Conservation (phyloP, 805 yeast genomes). For the Candida piceae region DNA sequence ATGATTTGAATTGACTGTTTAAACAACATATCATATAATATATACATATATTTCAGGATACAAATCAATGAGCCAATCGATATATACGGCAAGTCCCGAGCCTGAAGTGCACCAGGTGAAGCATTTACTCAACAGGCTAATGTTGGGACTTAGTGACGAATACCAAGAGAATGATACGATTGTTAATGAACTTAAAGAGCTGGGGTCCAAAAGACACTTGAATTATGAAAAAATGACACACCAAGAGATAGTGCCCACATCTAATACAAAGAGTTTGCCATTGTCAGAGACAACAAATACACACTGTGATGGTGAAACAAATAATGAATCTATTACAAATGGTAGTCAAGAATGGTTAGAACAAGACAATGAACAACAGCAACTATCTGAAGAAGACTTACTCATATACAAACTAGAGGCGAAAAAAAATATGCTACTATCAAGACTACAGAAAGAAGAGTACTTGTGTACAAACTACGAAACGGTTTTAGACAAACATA, state of each 20-base stretch:
- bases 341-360: too few species aligned
- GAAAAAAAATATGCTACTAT: conserved; percentile 23
- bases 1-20: too few species aligned
- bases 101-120: conserved; percentile 16
- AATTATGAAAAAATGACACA: conserved; percentile 6
- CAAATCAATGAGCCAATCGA: conserved; percentile 1
- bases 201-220: conserved; percentile 7
- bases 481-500: conserved; percentile 21
- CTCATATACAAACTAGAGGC: conserved; percentile 18
- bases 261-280: not conserved
- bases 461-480: conserved; percentile 25
- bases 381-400: conserved; percentile 10
- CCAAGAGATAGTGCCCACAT: not conserved
- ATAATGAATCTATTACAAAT: too few species aligned
- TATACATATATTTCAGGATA: too few species aligned
- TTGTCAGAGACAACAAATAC: not conserved
- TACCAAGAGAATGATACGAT: conserved; percentile 19
- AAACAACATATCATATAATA: too few species aligned
- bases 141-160: conserved; percentile 27
- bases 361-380: too few species aligned
- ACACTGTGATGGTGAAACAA: too few species aligned
- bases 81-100: conserved; percentile 4
- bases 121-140: conserved; percentile 22
- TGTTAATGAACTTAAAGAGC: conserved; percentile 10
- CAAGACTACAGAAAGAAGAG: conserved; percentile 32